phyloP scores from a whole-genome alignment of 345 rosid species.

The Jatropha curcas region DNA sequence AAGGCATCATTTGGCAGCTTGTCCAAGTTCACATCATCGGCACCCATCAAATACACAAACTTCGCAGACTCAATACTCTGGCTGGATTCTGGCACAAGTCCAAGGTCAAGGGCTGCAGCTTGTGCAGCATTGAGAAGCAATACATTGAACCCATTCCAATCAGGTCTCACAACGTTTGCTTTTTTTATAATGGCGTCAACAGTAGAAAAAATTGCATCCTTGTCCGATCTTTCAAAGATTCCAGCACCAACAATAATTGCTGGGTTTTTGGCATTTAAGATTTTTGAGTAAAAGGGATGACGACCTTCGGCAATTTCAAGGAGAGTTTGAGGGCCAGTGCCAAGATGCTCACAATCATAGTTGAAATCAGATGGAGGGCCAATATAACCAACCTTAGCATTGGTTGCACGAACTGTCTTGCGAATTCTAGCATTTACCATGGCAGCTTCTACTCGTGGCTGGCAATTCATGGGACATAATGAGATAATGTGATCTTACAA shows the following conservation, averaged over 20 bases:
- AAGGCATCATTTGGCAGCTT: conserved; percentile 86
- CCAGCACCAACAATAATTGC: conserved; percentile 91
- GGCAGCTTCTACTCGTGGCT: conserved; percentile 98
- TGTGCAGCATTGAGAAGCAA: conserved; percentile 92
- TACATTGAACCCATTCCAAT: conserved; percentile 93
- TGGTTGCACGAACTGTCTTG: conserved; percentile 76
- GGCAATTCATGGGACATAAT: too few relatives aligned
- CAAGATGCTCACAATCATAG: conserved; percentile 84
- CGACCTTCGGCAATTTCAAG: conserved; percentile 74
- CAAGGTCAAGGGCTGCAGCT: conserved; percentile 99
- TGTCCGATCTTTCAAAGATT: conserved; percentile 76
- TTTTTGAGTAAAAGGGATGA: conserved; percentile 66
- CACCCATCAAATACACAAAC: conserved; percentile 93
- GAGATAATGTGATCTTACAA: too few relatives aligned
- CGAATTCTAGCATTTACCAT: conserved; percentile 95
- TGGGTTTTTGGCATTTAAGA: conserved; percentile 81
- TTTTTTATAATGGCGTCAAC: conserved; percentile 70
- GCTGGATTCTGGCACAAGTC: conserved; percentile 76
- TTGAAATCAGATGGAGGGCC: conserved; percentile 80
- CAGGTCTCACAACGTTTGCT: conserved; percentile 73
- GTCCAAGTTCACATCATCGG: conserved; percentile 82
- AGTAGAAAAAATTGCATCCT: conserved; percentile 70
- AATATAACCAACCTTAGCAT: conserved; percentile 88
- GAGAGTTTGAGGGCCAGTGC: conserved; percentile 83
- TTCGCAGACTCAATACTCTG: conserved; percentile 77